Evolutionary conservation across 2,329 filamentous ascomycete species (phyloP).

Genomic region (Emydomyces testavorans): DNA sequence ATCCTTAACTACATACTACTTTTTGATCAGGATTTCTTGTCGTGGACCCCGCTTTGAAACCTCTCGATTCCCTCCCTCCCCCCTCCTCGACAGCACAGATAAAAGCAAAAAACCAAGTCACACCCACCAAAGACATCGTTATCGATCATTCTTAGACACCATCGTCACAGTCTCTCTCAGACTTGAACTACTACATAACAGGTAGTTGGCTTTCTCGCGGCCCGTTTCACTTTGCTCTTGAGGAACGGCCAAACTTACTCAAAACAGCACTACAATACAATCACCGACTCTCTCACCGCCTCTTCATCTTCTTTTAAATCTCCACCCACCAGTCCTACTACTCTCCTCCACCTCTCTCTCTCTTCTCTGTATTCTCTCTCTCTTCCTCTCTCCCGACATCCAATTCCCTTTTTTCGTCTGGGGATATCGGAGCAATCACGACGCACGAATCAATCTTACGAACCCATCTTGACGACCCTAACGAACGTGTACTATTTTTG

Average conservation of each 20-base stretch:
- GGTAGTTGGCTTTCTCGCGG: no score
- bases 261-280: background rate
- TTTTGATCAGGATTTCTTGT: no score
- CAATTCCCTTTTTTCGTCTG: slow-evolving; percentile 11
- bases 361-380: slow-evolving; percentile 12
- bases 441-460: slow-evolving; percentile 1
- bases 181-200: no score
- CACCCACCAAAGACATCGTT: background rate
- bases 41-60: no score
- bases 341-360: slow-evolving; percentile 9
- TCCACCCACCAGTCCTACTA: slow-evolving; percentile 9
- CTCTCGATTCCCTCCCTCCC: no score
- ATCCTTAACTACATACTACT: no score
- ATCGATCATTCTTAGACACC: background rate
- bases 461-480: slow-evolving; percentile 8
- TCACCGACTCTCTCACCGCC: slow-evolving; percentile 1
- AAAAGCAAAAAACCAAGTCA: no score
- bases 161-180: background rate
- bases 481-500: slow-evolving; percentile 11
- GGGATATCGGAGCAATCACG: background rate
- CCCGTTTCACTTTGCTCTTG: background rate
- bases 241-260: background rate
- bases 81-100: background rate
- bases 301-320: slow-evolving; percentile 11
- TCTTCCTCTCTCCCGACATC: slow-evolving; percentile 12